Evolutionary conservation across 2,329 filamentous ascomycete genomes (phyloP).

Genomic region (Colletotrichum trifolii): DNA sequence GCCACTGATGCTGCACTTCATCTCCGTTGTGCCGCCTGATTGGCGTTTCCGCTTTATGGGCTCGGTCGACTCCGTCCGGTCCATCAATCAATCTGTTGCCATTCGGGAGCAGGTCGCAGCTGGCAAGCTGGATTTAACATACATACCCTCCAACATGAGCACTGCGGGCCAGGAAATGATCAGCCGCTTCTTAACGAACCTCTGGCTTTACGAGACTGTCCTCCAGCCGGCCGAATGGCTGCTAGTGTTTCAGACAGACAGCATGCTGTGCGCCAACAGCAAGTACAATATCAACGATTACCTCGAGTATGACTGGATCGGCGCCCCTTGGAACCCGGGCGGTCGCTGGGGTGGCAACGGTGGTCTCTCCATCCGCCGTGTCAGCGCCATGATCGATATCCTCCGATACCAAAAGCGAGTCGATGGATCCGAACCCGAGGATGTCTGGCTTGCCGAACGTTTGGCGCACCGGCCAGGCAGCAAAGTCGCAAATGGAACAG

Average conservation of each 20-base stretch:
- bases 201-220: slow-evolving; percentile 63
- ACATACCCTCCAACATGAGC: slow-evolving; percentile 63
- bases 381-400: slow-evolving; percentile 64
- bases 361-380: slow-evolving; percentile 62
- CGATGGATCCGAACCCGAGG: slow-evolving; percentile 60
- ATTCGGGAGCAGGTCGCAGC: slow-evolving; percentile 55
- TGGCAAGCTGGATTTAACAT: slow-evolving; percentile 62
- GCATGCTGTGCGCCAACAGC: slow-evolving; percentile 66
- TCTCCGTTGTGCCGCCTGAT: slow-evolving; percentile 64
- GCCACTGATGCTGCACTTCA: slow-evolving; percentile 66
- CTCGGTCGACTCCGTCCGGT: slow-evolving; percentile 55
- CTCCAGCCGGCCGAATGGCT: slow-evolving; percentile 64
- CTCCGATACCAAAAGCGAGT: slow-evolving; percentile 59
- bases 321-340: slow-evolving; percentile 59
- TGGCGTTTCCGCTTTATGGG: slow-evolving; percentile 69
- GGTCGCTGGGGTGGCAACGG: slow-evolving; percentile 62
- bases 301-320: slow-evolving; percentile 64
- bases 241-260: slow-evolving; percentile 66
- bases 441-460: slow-evolving; percentile 66
- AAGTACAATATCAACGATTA: slow-evolving; percentile 59
- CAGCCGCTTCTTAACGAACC: slow-evolving; percentile 61
- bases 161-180: slow-evolving; percentile 63
- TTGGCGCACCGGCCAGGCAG: slow-evolving; percentile 60
- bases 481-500: slow-evolving; percentile 62
- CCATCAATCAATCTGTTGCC: slow-evolving; percentile 57